Percentiles rank a stretch among this genome's conserved stretches.
Evolutionary conservation across 2,329 filamentous ascomycete genomes (phyloP).

Genomic region (Aspergillus novofumigatus): DNA sequence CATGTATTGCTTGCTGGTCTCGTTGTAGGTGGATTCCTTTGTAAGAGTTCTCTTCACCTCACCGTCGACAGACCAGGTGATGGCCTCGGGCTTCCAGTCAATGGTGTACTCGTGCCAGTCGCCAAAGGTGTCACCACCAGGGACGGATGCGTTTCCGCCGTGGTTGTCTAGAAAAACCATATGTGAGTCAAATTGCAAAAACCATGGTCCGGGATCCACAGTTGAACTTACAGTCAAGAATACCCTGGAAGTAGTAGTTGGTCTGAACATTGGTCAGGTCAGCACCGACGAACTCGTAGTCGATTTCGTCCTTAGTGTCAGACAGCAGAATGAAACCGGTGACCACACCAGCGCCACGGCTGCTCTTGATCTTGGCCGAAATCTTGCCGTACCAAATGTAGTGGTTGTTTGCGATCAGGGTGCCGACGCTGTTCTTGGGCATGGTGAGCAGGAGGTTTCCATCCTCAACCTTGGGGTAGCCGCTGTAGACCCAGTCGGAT

Average conservation of each 20-base stretch:
- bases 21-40: constrained; percentile 79
- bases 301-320: constrained; percentile 96
- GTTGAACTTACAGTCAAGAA: constrained; percentile 75
- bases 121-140: constrained; percentile 62
- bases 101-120: constrained; percentile 89
- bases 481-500: constrained; percentile 85
- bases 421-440: constrained; percentile 79
- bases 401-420: constrained; percentile 74
- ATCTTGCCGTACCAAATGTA: constrained; percentile 99
- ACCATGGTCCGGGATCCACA: not conserved
- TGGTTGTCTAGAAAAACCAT: constrained; percentile 60
- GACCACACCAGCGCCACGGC: constrained; percentile 82
- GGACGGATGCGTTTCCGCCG: constrained; percentile 61
- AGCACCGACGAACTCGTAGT: constrained; percentile 88
- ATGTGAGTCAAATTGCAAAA: not conserved
- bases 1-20: constrained; percentile 72
- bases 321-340: constrained; percentile 94
- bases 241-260: constrained; percentile 96
- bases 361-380: constrained; percentile 78
- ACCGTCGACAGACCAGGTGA: constrained; percentile 86
- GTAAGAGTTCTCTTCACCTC: constrained; percentile 64
- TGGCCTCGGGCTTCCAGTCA: constrained; percentile 80
- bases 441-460: constrained; percentile 80
- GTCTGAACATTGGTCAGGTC: constrained; percentile 77
- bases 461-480: constrained; percentile 59